phyloP scores from a whole-genome alignment of 768 basidiomycete genomes.

The Heimioporus sp. region DNA sequence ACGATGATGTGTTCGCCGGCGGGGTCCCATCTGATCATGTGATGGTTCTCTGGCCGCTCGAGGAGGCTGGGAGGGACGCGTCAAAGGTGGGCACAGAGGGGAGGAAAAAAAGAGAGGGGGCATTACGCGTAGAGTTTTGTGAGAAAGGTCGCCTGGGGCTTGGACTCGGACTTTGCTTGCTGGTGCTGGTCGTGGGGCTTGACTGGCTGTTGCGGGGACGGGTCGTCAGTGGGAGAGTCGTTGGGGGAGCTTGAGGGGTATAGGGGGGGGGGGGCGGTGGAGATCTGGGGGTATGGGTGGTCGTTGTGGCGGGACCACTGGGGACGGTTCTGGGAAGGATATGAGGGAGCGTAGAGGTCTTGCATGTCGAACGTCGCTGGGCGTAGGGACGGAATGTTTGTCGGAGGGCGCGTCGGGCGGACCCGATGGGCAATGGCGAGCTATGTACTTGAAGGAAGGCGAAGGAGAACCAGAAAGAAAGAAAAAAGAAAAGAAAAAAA shows the following conservation, averaged over 20 bases:
- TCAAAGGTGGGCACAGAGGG: conserved; percentile 14
- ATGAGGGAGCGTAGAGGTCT: conserved; percentile 46
- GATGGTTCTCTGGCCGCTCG: conserved; percentile 89
- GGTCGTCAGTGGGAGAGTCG: conserved; percentile 46
- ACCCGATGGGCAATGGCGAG: conserved; percentile 15
- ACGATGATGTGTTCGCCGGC: conserved; percentile 95
- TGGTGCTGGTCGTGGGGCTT: conserved; percentile 42
- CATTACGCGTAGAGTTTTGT: conserved; percentile 94
- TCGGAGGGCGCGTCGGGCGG: conserved; percentile 31
- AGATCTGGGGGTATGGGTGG: conserved; percentile 35
- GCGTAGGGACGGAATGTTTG: conserved; percentile 38
- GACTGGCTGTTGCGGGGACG: conserved; percentile 36
- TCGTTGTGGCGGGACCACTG: conserved; percentile 32
- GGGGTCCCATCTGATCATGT: conserved; percentile 97
- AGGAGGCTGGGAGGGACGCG: conserved; percentile 56
- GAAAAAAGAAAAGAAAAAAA: conserved; percentile 24
- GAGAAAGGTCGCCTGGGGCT: conserved; percentile 92
- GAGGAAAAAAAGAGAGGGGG: conserved; percentile 20
- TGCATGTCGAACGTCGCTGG: conserved; percentile 43
- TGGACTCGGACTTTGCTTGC: conserved; percentile 67
- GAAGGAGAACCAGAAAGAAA: conserved; percentile 32
- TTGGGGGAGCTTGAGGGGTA: conserved; percentile 36
- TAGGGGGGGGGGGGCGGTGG: conserved; percentile 30
- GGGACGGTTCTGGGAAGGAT: conserved; percentile 42
- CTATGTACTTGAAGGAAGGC: conserved; percentile 33